Percentiles rank a stretch among this genome's conserved stretches.
These are phyloP conservation scores for Nidularia pulvinata DNA, from an alignment of 768 basidiomycete species.

Conservation along the genomic window DNA sequence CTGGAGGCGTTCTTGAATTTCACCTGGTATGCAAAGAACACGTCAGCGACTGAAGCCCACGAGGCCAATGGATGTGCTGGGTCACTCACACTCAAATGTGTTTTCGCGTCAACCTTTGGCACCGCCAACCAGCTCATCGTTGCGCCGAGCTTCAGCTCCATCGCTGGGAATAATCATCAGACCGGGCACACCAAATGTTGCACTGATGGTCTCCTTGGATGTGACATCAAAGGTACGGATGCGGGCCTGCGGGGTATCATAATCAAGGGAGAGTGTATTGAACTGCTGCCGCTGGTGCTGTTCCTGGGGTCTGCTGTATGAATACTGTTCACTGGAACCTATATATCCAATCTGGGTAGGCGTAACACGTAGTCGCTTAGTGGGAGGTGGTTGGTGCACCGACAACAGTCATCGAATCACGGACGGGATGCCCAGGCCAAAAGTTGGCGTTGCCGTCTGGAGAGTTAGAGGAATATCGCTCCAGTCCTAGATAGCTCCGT, in stretches of 20 bases:
- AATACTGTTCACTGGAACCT: too few relatives aligned
- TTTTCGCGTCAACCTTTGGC: conserved; percentile 33
- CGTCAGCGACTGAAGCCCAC: not conserved
- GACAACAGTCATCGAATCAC: conserved; percentile 36
- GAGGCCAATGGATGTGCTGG: too few relatives aligned
- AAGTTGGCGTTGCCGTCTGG: conserved; percentile 41
- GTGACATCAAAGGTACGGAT: conserved; percentile 22
- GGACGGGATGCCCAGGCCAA: conserved; percentile 30
- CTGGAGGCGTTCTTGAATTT: conserved; percentile 54
- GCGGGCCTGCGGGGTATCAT: conserved; percentile 1
- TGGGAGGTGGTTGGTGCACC: conserved; percentile 9
- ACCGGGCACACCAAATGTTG: conserved; percentile 40
- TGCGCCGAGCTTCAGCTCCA: conserved; percentile 31
- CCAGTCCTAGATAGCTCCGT: conserved; percentile 28
- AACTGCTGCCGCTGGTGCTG: not conserved
- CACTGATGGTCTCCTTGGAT: conserved; percentile 30
- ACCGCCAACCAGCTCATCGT: conserved; percentile 40
- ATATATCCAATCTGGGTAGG: too few relatives aligned
- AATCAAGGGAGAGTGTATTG: not conserved
- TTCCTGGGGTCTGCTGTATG: not conserved
- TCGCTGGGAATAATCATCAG: conserved; percentile 41
- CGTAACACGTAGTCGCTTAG: too few relatives aligned
- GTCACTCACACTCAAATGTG: conserved; percentile 30
- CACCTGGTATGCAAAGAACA: conserved; percentile 21
- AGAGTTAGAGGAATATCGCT: conserved; percentile 36